These are phyloP conservation scores for Acorus calamus DNA, from an alignment of 106 monocot genomes.

Conservation along the genomic window DNA sequence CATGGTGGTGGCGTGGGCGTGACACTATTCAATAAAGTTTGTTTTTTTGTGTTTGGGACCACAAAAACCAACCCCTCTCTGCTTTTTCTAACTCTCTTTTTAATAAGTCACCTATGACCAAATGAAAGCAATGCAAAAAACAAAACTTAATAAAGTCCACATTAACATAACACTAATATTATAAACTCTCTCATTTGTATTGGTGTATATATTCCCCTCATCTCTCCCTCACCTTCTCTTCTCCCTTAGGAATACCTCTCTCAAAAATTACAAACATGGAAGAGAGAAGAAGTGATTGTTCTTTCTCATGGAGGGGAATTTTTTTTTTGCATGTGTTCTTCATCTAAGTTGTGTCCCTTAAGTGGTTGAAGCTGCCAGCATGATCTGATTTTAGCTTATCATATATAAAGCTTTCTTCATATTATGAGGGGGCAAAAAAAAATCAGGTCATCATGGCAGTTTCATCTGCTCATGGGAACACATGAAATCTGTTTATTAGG, in stretches of 20 bases:
- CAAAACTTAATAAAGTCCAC: background rate
- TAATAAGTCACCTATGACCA: too few relatives aligned
- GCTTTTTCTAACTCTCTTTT: background rate
- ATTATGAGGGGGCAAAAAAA: background rate
- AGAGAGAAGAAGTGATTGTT: too few relatives aligned
- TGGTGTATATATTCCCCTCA: constrained; percentile 8
- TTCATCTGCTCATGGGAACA: constrained; percentile 56
- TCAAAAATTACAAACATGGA: background rate
- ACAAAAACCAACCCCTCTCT: background rate
- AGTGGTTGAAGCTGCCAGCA: constrained; percentile 99
- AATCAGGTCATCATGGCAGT: constrained; percentile 51
- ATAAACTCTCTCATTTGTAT: background rate
- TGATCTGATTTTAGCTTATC: constrained; percentile 51
- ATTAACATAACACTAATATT: background rate
- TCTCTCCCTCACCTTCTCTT: background rate
- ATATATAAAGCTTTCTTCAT: background rate
- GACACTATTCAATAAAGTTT: constrained; percentile 4
- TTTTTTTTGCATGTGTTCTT: background rate
- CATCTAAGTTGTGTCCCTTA: constrained; percentile 35
- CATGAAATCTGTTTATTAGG: constrained; percentile 9
- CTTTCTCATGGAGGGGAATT: too few relatives aligned
- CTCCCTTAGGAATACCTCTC: background rate
- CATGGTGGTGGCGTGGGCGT: constrained; percentile 12
- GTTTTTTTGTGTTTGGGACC: constrained; percentile 9
- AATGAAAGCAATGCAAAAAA: too few relatives aligned